Percentiles rank a stretch among this genome's conserved stretches.
phyloP scores from a whole-genome alignment of 208 protist species.

The Zelonia costaricensis region DNA sequence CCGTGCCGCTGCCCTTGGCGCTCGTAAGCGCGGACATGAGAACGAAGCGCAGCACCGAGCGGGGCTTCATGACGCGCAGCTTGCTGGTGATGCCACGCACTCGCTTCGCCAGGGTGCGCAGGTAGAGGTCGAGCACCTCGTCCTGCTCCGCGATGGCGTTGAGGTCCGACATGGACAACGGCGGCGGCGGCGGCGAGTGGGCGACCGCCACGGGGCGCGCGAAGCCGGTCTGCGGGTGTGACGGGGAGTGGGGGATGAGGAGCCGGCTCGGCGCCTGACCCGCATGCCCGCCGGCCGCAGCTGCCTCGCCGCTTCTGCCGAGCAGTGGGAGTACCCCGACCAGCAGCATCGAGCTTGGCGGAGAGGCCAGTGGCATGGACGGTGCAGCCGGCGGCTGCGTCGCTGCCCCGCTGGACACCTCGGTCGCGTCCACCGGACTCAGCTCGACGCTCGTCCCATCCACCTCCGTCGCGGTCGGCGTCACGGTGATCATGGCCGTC shows the following conservation, averaged over 20 bases:
- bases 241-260: background rate
- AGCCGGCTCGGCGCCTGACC: background rate
- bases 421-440: no score
- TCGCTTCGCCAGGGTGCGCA: constrained; percentile 15
- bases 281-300: no score
- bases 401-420: no score
- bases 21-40: background rate
- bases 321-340: no score
- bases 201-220: background rate
- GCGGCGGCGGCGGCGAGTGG: background rate
- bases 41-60: constrained; percentile 22
- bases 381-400: no score
- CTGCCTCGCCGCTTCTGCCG: no score
- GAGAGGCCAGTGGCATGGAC: no score
- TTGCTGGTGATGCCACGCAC: constrained; percentile 34
- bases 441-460: no score
- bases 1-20: background rate
- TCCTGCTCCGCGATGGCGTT: constrained; percentile 35
- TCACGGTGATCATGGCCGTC: no score
- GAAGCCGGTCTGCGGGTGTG: background rate
- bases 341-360: no score
- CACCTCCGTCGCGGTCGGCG: no score
- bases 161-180: constrained; percentile 33
- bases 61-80: constrained; percentile 29
- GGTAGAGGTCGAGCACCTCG: constrained; percentile 37